Percentiles rank a stretch among this genome's conserved stretches.
These are phyloP conservation scores for Colletotrichum neosansevieriae DNA, from an alignment of 2,329 filamentous ascomycete species.

Conservation along the genomic window DNA sequence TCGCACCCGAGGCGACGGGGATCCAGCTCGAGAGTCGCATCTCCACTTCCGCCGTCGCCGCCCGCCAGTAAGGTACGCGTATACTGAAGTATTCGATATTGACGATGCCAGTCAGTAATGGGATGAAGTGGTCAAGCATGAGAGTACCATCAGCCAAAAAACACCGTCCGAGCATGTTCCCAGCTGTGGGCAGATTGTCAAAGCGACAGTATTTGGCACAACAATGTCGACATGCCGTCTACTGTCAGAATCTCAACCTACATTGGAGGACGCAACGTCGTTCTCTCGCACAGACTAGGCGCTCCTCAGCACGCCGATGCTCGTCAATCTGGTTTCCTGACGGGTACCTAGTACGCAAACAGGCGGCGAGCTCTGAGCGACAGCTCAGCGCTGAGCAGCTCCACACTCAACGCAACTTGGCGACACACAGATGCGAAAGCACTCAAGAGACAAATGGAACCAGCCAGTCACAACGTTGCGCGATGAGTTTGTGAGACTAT, in stretches of 20 bases:
- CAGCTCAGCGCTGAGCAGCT: not conserved
- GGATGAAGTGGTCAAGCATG: conserved; percentile 11
- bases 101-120: conserved; percentile 8
- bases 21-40: conserved; percentile 5
- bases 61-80: not conserved
- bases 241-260: conserved; percentile 11
- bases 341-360: conserved; percentile 6
- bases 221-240: conserved; percentile 6
- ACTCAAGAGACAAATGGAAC: not conserved
- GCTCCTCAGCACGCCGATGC: conserved; percentile 2
- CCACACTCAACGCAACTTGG: conserved; percentile 6
- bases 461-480: not conserved
- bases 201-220: not conserved
- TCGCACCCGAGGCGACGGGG: conserved; percentile 25
- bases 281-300: conserved; percentile 23
- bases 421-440: not conserved
- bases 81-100: not conserved
- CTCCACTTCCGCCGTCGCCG: conserved; percentile 26
- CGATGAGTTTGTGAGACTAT: conserved; percentile 23
- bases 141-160: not conserved
- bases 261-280: conserved; percentile 15
- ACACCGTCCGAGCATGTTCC: conserved; percentile 18
- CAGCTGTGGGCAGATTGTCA: conserved; percentile 3
- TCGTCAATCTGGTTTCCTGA: too few species aligned
- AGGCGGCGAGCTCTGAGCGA: not conserved